phyloP scores from a whole-genome alignment of 2,329 filamentous ascomycete species.

The Botrytis fragariae region DNA sequence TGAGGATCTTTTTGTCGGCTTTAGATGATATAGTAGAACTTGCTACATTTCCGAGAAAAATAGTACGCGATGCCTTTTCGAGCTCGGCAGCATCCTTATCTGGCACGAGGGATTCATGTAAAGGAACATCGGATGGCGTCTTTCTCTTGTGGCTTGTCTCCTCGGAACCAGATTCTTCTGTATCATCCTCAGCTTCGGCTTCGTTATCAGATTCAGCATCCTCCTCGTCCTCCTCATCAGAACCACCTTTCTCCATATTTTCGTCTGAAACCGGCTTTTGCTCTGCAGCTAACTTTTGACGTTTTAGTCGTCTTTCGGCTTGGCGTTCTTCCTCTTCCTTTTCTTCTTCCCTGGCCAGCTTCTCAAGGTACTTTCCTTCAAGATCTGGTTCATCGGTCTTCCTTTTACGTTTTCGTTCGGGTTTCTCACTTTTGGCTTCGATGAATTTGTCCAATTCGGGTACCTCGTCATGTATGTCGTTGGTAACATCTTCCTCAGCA shows the following conservation, averaged over 20 bases:
- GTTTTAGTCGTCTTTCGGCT: conserved; percentile 47
- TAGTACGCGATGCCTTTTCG: conserved; percentile 83
- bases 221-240: conserved; percentile 30
- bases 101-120: conserved; percentile 56
- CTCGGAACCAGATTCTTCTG: conserved; percentile 26
- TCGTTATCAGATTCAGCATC: conserved; percentile 33
- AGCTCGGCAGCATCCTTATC: conserved; percentile 61
- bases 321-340: conserved; percentile 51
- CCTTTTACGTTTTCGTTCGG: conserved; percentile 60
- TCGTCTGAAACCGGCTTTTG: conserved; percentile 39
- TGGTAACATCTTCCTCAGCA: conserved; percentile 34
- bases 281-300: conserved; percentile 48
- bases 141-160: conserved; percentile 40
- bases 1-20: conserved; percentile 71
- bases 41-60: conserved; percentile 92
- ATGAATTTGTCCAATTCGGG: conserved; percentile 42
- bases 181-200: conserved; percentile 31
- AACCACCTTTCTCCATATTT: conserved; percentile 32
- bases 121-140: conserved; percentile 42
- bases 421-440: conserved; percentile 44
- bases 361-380: conserved; percentile 67
- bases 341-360: conserved; percentile 59
- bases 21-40: conserved; percentile 80
- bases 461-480: conserved; percentile 23
- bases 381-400: conserved; percentile 64